These are phyloP conservation scores for Fennellomyces sp. DNA, from an alignment of 371 early-diverging fungal genomes.

Conservation along the genomic window DNA sequence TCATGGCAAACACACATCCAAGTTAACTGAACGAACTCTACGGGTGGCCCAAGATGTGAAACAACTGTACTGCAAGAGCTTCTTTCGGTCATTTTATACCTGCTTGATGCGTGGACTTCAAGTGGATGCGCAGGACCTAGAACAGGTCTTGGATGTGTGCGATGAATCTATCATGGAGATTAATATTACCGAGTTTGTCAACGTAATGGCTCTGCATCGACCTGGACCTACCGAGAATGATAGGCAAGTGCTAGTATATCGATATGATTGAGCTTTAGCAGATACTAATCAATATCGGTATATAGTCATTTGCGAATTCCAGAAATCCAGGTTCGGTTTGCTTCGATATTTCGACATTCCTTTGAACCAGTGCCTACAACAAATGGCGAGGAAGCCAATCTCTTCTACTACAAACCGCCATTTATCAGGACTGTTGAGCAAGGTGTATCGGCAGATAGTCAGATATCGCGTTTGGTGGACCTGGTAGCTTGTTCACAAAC, in stretches of 20 bases:
- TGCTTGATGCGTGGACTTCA: conserved; percentile 62
- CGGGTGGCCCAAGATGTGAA: conserved; percentile 40
- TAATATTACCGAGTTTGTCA: conserved; percentile 74
- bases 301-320: neutral
- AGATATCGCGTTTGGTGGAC: conserved; percentile 49
- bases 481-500: conserved; percentile 53
- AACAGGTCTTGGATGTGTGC: conserved; percentile 59
- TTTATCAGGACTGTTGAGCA: conserved; percentile 17
- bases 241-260: neutral
- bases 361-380: conserved; percentile 59
- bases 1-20: conserved; percentile 14
- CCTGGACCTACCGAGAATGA: neutral
- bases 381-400: conserved; percentile 34
- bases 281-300: too few species aligned
- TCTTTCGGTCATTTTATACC: conserved; percentile 65
- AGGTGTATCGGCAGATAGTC: conserved; percentile 16
- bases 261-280: too few species aligned
- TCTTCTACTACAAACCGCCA: conserved; percentile 71
- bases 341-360: conserved; percentile 57
- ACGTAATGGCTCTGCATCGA: conserved; percentile 56
- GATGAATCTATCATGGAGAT: conserved; percentile 66
- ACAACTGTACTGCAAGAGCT: conserved; percentile 57
- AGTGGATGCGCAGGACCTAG: conserved; percentile 58
- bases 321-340: conserved; percentile 49
- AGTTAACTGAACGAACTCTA: conserved; percentile 29